Evolutionary conservation across 176 grass and related monocot species (phyloP).

Genomic region (Ananas comosus): DNA sequence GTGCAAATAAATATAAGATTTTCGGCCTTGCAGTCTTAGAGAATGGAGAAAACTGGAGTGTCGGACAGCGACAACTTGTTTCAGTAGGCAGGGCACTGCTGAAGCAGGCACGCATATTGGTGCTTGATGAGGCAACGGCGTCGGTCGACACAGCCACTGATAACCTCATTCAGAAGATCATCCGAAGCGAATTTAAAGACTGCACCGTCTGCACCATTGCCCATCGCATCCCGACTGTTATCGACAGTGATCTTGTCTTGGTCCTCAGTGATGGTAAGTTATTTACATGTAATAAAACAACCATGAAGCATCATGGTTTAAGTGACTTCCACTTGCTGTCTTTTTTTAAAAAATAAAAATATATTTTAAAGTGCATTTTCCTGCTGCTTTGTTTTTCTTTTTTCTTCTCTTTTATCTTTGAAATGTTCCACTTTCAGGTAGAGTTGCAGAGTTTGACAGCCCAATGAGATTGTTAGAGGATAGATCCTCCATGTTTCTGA

Average conservation of each 20-base stretch:
- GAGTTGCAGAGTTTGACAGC: constrained; percentile 76
- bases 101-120: constrained; percentile 82
- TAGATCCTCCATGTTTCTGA: constrained; percentile 81
- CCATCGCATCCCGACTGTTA: constrained; percentile 92
- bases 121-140: constrained; percentile 95
- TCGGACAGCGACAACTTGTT: constrained; percentile 94
- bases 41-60: constrained; percentile 99
- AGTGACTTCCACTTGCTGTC: not conserved
- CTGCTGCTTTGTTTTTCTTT: not conserved
- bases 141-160: constrained; percentile 96
- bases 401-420: not conserved
- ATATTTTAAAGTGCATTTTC: not conserved
- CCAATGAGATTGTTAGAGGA: constrained; percentile 73
- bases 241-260: constrained; percentile 93
- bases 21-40: constrained; percentile 57
- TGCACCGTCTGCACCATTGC: constrained; percentile 97
- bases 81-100: constrained; percentile 83
- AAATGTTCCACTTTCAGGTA: constrained; percentile 44
- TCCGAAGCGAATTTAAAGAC: constrained; percentile 81
- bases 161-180: constrained; percentile 98
- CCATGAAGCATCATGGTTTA: not conserved
- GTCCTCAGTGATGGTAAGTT: constrained; percentile 73
- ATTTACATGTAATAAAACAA: constrained; percentile 8
- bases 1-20: not conserved
- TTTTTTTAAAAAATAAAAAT: not conserved